Percentiles rank a stretch among this genome's conserved stretches.
These are phyloP conservation scores for Cronartium quercuum DNA, from an alignment of 1,284 basidiomycete species.

Conservation along the genomic window DNA sequence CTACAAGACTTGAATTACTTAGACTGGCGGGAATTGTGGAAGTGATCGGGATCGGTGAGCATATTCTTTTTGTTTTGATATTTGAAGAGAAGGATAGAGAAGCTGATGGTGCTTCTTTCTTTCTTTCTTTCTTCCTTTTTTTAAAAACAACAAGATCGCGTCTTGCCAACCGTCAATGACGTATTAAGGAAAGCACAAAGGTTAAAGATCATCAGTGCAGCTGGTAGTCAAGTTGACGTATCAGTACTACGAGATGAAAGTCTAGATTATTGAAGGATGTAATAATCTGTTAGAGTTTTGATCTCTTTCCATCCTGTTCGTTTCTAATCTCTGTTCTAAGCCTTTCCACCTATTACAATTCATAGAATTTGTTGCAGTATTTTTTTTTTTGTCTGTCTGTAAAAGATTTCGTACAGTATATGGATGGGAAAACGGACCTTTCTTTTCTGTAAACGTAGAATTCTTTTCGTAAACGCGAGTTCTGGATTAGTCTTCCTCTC, in stretches of 20 bases:
- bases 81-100: not conserved
- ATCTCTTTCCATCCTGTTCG: too few species aligned
- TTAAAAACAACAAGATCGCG: not conserved
- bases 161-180: not conserved
- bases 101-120: not conserved
- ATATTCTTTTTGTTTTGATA: not conserved
- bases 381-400: too few species aligned
- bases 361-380: too few species aligned
- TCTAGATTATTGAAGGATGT: too few species aligned
- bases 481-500: too few species aligned
- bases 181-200: not conserved
- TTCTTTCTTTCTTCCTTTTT: not conserved
- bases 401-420: too few species aligned
- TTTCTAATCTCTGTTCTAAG: too few species aligned
- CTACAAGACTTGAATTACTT: conserved; percentile 12
- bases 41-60: conserved; percentile 17
- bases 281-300: too few species aligned
- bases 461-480: too few species aligned
- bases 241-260: not conserved
- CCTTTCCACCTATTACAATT: too few species aligned
- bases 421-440: too few species aligned
- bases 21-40: conserved; percentile 22
- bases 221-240: not conserved
- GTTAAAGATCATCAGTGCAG: not conserved
- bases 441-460: too few species aligned